Evolutionary conservation across 768 basidiomycete species (phyloP).

Genomic region (Hericium rajendrae): DNA sequence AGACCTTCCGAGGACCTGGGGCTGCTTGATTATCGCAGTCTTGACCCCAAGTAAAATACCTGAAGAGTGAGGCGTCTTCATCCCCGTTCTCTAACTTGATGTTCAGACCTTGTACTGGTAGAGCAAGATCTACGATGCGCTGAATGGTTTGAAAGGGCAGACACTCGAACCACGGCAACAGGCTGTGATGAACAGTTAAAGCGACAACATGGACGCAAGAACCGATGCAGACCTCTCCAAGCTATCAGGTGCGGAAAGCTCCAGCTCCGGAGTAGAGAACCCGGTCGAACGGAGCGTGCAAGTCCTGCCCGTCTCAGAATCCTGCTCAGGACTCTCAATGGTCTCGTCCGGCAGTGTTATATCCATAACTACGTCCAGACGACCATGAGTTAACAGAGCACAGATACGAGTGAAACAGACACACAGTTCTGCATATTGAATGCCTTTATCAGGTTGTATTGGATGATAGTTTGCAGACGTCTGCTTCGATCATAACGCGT

Average conservation of each 20-base stretch:
- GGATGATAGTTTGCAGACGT: neutral
- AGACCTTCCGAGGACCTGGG: conserved; percentile 1
- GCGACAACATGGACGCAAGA: neutral
- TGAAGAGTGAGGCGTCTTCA: conserved; percentile 5
- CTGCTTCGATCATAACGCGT: neutral
- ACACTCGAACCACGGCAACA: conserved; percentile 5
- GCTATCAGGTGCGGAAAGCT: neutral
- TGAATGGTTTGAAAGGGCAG: conserved; percentile 9
- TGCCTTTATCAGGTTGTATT: neutral
- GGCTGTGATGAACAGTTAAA: neutral
- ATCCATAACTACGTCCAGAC: neutral
- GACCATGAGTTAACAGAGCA: neutral
- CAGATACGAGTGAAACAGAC: neutral
- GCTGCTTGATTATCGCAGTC: neutral
- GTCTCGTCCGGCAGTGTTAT: neutral
- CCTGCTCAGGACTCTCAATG: neutral
- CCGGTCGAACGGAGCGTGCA: neutral
- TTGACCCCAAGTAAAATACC: conserved; percentile 6
- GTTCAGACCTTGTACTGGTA: no score
- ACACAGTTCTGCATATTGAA: neutral
- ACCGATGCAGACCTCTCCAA: neutral
- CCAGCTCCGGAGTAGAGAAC: neutral
- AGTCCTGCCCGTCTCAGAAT: neutral
- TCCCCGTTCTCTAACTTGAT: conserved; percentile 7
- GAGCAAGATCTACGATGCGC: conserved; percentile 7